Percentiles rank a stretch among this genome's conserved stretches.
Conservation (phyloP, 345 rosid genomes). For the Moringa oleifera region DNA sequence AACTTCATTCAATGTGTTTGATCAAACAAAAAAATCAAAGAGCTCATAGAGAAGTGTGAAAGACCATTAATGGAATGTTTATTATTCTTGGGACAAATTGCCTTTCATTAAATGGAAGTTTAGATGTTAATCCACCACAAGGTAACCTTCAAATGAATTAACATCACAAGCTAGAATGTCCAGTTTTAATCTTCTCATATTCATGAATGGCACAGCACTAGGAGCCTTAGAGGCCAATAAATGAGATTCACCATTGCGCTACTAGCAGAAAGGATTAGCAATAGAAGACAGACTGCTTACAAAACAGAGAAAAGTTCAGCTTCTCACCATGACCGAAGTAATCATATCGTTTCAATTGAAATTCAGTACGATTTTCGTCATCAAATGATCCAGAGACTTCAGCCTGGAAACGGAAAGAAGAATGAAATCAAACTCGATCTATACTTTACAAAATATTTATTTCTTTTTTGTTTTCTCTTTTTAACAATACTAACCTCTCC, state of each 20-base stretch:
- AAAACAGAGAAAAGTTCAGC: slow-evolving; percentile 1
- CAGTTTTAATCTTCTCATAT: background rate
- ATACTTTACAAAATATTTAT: background rate
- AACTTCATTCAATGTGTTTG: background rate
- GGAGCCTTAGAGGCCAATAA: background rate
- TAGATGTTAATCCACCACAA: too few relatives aligned
- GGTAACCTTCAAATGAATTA: background rate
- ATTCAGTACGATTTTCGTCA: slow-evolving; percentile 65
- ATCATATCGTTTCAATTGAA: slow-evolving; percentile 67
- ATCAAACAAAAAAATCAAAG: background rate
- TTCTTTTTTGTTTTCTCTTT: too few relatives aligned
- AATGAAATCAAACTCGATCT: background rate
- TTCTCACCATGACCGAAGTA: slow-evolving; percentile 81
- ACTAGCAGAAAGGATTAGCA: background rate
- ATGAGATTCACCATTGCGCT: background rate
- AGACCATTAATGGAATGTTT: too few relatives aligned
- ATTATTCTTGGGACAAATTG: too few relatives aligned
- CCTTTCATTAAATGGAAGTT: too few relatives aligned
- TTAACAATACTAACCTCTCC: slow-evolving; percentile 94
- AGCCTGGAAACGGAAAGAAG: slow-evolving; percentile 42
- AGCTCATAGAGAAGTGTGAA: background rate
- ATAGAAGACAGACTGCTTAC: background rate
- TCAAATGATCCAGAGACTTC: slow-evolving; percentile 62
- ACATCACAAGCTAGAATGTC: background rate
- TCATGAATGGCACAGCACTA: background rate